phyloP scores from a whole-genome alignment of 192 early-diverging fungal species.

The Gigaspora rosea region DNA sequence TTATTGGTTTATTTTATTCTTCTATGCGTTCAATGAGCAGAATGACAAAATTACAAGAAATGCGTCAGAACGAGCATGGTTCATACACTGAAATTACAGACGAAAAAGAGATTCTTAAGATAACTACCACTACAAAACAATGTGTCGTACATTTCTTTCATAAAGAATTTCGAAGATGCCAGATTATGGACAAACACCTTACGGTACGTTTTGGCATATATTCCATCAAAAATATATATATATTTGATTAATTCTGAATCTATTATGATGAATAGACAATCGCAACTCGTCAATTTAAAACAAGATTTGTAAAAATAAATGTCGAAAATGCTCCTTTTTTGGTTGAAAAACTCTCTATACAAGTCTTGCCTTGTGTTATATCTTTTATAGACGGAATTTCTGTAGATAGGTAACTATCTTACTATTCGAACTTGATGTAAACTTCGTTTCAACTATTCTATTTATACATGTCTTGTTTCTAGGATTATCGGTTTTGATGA shows the following conservation, averaged over 20 bases:
- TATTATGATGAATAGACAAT: slow-evolving; percentile 44
- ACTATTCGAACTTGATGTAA: not conserved
- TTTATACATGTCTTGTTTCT: not conserved
- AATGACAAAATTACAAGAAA: slow-evolving; percentile 60
- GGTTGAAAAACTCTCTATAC: slow-evolving; percentile 84
- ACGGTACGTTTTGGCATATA: slow-evolving; percentile 44
- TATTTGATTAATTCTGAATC: slow-evolving; percentile 10
- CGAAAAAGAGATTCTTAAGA: slow-evolving; percentile 85
- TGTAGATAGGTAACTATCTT: slow-evolving; percentile 63
- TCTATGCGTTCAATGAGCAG: slow-evolving; percentile 36
- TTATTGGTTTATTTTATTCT: no score
- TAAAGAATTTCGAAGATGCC: slow-evolving; percentile 90
- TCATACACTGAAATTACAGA: slow-evolving; percentile 69
- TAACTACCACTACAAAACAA: slow-evolving; percentile 71
- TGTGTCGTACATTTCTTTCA: slow-evolving; percentile 89
- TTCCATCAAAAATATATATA: not conserved
- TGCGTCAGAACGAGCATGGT: slow-evolving; percentile 71
- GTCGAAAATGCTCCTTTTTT: slow-evolving; percentile 90
- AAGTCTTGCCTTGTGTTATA: slow-evolving; percentile 88
- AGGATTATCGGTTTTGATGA: slow-evolving; percentile 94
- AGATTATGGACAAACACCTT: slow-evolving; percentile 91
- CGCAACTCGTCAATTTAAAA: slow-evolving; percentile 79
- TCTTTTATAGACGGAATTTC: slow-evolving; percentile 71
- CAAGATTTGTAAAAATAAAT: slow-evolving; percentile 86
- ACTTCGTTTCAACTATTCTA: no score